These are phyloP conservation scores for Neocucurbitaria cava DNA, from an alignment of 2,329 filamentous ascomycete genomes.

Conservation along the genomic window DNA sequence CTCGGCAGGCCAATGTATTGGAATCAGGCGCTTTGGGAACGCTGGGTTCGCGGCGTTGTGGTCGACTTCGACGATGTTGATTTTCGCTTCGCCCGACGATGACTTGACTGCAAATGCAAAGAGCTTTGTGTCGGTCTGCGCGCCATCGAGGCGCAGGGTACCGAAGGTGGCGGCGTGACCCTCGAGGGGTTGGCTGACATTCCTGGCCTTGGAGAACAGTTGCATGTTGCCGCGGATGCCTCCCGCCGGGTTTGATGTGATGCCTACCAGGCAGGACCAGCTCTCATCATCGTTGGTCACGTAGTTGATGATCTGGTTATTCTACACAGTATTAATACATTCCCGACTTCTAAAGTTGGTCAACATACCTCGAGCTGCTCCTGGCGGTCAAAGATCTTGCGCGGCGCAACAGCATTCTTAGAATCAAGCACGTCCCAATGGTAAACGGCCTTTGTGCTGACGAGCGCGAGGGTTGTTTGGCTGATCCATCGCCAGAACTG, in stretches of 20 bases:
- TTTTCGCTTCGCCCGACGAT: constrained; percentile 81
- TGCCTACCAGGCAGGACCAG: constrained; percentile 98
- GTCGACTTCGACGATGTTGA: constrained; percentile 98
- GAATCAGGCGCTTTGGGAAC: constrained; percentile 95
- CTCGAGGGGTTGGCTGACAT: constrained; percentile 97
- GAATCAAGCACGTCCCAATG: constrained; percentile 98
- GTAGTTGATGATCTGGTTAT: constrained; percentile 99
- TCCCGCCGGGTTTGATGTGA: constrained; percentile 89
- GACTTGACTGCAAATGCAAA: constrained; percentile 97
- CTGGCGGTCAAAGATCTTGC: constrained; percentile 95
- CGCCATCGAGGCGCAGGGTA: constrained; percentile 85
- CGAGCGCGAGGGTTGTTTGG: constrained; percentile 83
- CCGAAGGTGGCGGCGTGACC: constrained; percentile 96
- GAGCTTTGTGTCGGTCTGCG: constrained; percentile 88
- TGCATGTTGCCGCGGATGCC: constrained; percentile 97
- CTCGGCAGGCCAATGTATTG: constrained; percentile 96
- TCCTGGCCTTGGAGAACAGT: constrained; percentile 92
- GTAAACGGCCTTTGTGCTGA: constrained; percentile 89
- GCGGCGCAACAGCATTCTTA: constrained; percentile 72
- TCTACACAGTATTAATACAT: constrained; percentile 58
- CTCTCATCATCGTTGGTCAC: constrained; percentile 93
- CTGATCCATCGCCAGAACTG: constrained; percentile 99
- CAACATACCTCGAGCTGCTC: constrained; percentile 79
- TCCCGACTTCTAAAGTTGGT: not conserved
- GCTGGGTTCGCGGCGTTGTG: constrained; percentile 86